phyloP scores from a whole-genome alignment of 768 basidiomycete genomes.

The Auricularia heimuer region DNA sequence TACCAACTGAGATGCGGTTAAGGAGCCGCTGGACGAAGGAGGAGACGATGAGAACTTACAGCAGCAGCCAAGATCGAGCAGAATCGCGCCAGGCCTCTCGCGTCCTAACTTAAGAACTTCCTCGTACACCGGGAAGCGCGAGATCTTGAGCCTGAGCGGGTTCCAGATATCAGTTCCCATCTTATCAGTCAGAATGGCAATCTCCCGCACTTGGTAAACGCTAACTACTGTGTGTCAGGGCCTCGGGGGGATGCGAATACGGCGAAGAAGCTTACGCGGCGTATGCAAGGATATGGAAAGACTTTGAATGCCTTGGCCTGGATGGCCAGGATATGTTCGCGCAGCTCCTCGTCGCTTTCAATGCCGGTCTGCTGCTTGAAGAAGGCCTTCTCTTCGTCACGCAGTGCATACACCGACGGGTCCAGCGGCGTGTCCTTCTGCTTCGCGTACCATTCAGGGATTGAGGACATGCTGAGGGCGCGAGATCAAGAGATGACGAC shows the following conservation, averaged over 20 bases:
- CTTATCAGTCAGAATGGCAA: background rate
- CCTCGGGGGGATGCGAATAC: background rate
- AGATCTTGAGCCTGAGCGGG: constrained; percentile 9
- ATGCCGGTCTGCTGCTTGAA: background rate
- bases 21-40: constrained; percentile 7
- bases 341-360: background rate
- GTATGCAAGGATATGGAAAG: constrained; percentile 5
- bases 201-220: background rate
- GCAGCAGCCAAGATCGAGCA: constrained; percentile 39
- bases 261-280: background rate
- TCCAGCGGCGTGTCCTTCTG: background rate
- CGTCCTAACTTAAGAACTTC: constrained; percentile 26
- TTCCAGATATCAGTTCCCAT: background rate
- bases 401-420: background rate
- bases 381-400: background rate
- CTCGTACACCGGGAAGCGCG: constrained; percentile 12
- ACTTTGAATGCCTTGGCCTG: constrained; percentile 2
- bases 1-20: constrained; percentile 3
- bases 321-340: background rate
- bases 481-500: no score
- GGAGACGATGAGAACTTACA: constrained; percentile 24
- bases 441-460: background rate
- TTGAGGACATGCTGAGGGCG: no score
- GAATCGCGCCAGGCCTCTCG: constrained; percentile 26
- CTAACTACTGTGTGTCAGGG: background rate